These are phyloP conservation scores for Starmerella apis DNA, from an alignment of 805 yeast species.

Conservation along the genomic window DNA sequence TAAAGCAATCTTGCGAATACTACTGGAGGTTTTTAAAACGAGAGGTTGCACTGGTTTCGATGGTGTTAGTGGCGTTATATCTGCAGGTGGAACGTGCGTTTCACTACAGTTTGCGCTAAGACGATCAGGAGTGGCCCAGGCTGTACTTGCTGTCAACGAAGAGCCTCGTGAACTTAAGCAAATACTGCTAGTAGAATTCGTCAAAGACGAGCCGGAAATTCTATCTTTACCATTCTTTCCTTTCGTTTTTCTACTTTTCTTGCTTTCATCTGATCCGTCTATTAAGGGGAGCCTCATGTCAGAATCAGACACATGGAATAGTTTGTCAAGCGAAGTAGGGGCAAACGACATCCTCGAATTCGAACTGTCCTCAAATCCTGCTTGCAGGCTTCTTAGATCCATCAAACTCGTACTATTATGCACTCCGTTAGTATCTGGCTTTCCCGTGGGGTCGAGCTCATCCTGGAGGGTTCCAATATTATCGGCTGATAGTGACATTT, in stretches of 20 bases:
- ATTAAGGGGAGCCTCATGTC: neutral
- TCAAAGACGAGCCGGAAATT: neutral
- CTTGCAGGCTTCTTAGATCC: too few species aligned
- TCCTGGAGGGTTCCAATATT: neutral
- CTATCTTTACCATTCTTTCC: neutral
- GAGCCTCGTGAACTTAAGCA: slow-evolving; percentile 6
- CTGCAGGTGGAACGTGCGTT: neutral
- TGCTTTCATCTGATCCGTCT: neutral
- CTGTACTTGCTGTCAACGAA: slow-evolving; percentile 1
- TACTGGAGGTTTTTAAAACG: neutral
- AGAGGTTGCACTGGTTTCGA: neutral
- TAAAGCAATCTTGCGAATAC: slow-evolving; percentile 12
- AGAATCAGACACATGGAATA: neutral
- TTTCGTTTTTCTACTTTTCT: neutral
- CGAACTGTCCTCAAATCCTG: neutral
- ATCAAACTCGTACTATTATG: neutral
- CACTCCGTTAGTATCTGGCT: neutral
- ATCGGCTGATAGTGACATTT: neutral
- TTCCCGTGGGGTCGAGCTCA: neutral
- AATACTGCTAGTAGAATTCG: neutral
- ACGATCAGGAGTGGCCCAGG: neutral
- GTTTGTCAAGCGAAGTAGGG: neutral
- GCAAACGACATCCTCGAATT: neutral
- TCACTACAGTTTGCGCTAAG: neutral
- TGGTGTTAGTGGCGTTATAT: neutral